Evolutionary conservation across 1,284 basidiomycete genomes (phyloP).

Genomic region (Cryptococcus sp.): DNA sequence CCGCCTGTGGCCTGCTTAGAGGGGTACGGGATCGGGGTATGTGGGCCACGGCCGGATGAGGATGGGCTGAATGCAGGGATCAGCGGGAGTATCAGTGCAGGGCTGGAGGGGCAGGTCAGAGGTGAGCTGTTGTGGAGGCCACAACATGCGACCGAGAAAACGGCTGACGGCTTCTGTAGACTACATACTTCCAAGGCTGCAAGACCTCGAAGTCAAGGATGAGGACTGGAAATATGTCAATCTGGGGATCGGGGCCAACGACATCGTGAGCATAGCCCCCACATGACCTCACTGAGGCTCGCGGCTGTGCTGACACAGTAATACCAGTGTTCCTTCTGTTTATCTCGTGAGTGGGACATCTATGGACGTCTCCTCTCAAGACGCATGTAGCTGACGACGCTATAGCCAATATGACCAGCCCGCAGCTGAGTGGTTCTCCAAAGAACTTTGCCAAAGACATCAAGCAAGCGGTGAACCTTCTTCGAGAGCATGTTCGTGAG

Average conservation of each 20-base stretch:
- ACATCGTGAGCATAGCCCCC: conserved; percentile 32
- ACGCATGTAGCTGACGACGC: no score
- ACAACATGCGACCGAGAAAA: no score
- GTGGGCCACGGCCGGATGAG: conserved; percentile 20
- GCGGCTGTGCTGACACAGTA: conserved; percentile 9
- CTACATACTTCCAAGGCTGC: conserved; percentile 40
- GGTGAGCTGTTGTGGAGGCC: no score
- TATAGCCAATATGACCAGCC: conserved; percentile 28
- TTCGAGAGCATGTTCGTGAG: conserved; percentile 45
- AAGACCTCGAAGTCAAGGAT: conserved; percentile 21
- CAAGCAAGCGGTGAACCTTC: conserved; percentile 36
- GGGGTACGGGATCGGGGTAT: conserved; percentile 9
- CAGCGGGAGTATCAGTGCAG: conserved; percentile 30
- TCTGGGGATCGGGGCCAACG: conserved; percentile 49
- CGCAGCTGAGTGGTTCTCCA: conserved; percentile 32
- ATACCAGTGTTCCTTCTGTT: conserved; percentile 44
- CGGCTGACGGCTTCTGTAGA: no score
- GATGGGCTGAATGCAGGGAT: conserved; percentile 45
- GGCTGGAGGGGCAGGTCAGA: conserved; percentile 32
- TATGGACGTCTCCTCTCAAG: not conserved
- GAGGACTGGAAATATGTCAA: conserved; percentile 49
- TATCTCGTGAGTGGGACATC: conserved; percentile 31
- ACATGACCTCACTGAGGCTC: not conserved
- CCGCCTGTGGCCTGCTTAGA: conserved; percentile 21
- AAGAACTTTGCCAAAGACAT: conserved; percentile 42